These are phyloP conservation scores for Kockovaella imperatae DNA, from an alignment of 768 basidiomycete genomes.

Conservation along the genomic window DNA sequence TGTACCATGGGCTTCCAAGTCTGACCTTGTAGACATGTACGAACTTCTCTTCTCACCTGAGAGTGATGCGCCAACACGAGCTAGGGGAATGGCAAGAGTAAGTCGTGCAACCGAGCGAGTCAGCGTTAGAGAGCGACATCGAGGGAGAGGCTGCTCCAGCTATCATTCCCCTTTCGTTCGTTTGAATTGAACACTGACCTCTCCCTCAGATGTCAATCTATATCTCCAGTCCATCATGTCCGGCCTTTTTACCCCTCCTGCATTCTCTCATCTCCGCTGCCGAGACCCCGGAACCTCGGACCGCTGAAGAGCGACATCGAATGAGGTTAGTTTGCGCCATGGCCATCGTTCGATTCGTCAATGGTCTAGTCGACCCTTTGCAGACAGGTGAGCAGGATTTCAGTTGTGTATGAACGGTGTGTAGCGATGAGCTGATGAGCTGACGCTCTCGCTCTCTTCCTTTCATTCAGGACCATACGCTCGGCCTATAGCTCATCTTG, in stretches of 20 bases:
- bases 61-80: conserved; percentile 10
- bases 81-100: conserved; percentile 35
- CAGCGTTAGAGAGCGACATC: no score
- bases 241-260: conserved; percentile 37
- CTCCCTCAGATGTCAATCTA: conserved; percentile 34
- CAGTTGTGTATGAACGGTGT: background rate
- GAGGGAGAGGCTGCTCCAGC: background rate
- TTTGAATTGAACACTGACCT: background rate
- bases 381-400: conserved; percentile 55
- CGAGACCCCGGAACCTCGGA: conserved; percentile 25
- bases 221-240: conserved; percentile 38
- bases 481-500: conserved; percentile 80
- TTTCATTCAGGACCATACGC: conserved; percentile 60
- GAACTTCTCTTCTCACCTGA: conserved; percentile 35
- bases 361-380: conserved; percentile 88
- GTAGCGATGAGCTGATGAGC: background rate
- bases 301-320: conserved; percentile 23
- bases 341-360: conserved; percentile 80
- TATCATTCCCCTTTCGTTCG: background rate
- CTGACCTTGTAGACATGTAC: conserved; percentile 39
- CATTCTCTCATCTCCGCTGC: conserved; percentile 34
- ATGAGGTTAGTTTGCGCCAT: conserved; percentile 71
- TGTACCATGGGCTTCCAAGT: conserved; percentile 32
- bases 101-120: conserved; percentile 5
- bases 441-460: no score